Evolutionary conservation across 257 asterid genomes (phyloP), one percentile per base, ranked within the genome.

Genomic region (Leptodermis oblonga): DNA sequence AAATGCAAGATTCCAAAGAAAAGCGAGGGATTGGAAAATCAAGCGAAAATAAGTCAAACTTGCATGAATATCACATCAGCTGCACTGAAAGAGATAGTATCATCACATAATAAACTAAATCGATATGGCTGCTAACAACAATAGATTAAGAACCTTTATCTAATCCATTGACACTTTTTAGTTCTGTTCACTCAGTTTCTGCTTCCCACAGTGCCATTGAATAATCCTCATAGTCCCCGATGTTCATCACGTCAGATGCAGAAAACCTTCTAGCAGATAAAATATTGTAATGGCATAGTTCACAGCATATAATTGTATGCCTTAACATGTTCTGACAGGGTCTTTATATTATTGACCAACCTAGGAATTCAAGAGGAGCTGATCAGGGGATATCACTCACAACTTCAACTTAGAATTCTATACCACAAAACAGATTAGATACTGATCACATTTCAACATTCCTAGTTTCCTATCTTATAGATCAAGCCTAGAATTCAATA

Each of bases 321-420:
- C n/a, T n/a, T n/a, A n/a, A n/a, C n/a, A n/a, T n/a, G n/a, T n/a
- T n/a, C n/a, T n/a, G n/a, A n/a, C n/a, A n/a, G n/a, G n/a, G n/a
- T n/a, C n/a, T n/a, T n/a, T n/a, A n/a, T n/a, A n/a, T n/a, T n/a
- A n/a, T n/a, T n/a, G n/a, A n/a, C n/a, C n/a, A n/a, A 5, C 14
- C 51, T 2, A 45, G 43, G 7, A 4, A 10, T 39, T 39, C 4
- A 39, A 39, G 43, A 39, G 43, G 4, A 39, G 43, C 43, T 39
- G 43, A 49, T 18, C n/a, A 18, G 55, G 25, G n/a, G 23, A 49
- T 49, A 49, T 49, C 60, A 53, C 60, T 53, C 60, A n/a, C 60
- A 53, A 23, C 60, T 53, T 53, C 33, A 22, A 54, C 34, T 25
- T 23, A 10, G 34, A 54, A 54, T 54, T 8, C 28, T 54, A 54